A percentile compares a stretch with the other conserved stretches of the same genome.
Conservation (phyloP, 2,329 filamentous ascomycete species). For the Scopulariopsis brevicaulis region DNA sequence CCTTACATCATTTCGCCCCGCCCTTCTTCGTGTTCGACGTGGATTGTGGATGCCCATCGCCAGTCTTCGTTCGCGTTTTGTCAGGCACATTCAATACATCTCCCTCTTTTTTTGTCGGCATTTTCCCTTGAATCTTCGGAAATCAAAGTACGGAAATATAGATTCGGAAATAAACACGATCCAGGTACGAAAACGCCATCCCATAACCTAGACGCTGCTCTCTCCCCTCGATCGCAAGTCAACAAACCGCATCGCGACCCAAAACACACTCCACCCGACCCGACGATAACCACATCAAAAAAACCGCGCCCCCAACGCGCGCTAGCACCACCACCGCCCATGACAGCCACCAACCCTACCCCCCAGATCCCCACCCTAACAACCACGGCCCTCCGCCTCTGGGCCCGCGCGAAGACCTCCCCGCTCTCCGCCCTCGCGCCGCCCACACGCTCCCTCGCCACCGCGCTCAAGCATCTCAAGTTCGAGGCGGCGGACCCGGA, state of each 20-base stretch:
- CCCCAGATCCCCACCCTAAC: constrained; percentile 43
- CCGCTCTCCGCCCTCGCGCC: constrained; percentile 37
- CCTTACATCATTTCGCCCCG: background rate
- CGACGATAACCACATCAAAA: background rate
- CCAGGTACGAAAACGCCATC: too few species aligned
- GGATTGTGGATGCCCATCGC: background rate
- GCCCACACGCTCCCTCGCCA: constrained; percentile 41
- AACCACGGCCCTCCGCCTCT: constrained; percentile 41
- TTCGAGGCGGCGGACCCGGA: constrained; percentile 44
- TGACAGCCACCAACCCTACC: constrained; percentile 9
- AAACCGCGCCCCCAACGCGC: background rate
- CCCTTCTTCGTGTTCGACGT: background rate
- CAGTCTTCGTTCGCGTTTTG: background rate
- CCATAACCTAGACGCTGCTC: too few species aligned
- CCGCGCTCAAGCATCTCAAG: constrained; percentile 44
- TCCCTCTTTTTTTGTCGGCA: too few species aligned
- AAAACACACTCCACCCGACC: background rate
- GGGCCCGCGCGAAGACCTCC: constrained; percentile 31
- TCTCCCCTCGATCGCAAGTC: too few species aligned
- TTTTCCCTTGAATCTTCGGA: too few species aligned
- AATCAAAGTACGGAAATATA: too few species aligned
- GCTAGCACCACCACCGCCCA: background rate
- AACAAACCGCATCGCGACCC: too few species aligned
- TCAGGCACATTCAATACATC: background rate
- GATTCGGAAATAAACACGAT: too few species aligned